Conservation (phyloP, 2,329 filamentous ascomycete species). For the Pyrenochaeta sp. region DNA sequence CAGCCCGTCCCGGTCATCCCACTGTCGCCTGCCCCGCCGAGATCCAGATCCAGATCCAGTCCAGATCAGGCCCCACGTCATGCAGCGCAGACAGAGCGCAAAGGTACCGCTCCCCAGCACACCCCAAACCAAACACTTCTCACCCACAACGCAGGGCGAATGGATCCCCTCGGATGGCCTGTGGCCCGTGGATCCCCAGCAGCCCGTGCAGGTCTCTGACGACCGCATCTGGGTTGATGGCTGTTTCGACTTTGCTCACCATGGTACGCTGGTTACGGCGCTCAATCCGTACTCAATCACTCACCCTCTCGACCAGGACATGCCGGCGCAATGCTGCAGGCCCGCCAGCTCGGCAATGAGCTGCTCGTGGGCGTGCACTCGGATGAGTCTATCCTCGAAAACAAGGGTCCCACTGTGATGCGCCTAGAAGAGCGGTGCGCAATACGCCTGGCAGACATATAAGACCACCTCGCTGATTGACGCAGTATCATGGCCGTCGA, state of each 20-base stretch:
- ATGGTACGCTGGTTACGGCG: constrained; percentile 63
- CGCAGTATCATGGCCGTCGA: constrained; percentile 83
- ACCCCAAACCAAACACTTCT: constrained; percentile 1
- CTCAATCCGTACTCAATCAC: not conserved
- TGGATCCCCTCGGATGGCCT: constrained; percentile 60
- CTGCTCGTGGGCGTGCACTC: constrained; percentile 94
- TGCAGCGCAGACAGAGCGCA: constrained; percentile 48
- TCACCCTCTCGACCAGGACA: constrained; percentile 68
- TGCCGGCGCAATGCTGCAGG: constrained; percentile 95
- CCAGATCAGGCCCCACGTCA: constrained; percentile 18
- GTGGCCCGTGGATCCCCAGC: constrained; percentile 71
- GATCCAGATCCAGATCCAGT: too few relatives aligned
- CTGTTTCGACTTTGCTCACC: constrained; percentile 99
- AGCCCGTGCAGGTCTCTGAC: constrained; percentile 64
- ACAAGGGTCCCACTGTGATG: constrained; percentile 99
- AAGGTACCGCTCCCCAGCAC: constrained; percentile 25
- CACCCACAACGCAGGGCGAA: constrained; percentile 35
- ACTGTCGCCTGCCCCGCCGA: too few relatives aligned
- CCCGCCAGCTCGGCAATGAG: constrained; percentile 86
- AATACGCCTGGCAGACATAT: constrained; percentile 16
- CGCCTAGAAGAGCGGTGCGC: constrained; percentile 80
- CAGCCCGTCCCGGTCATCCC: not conserved
- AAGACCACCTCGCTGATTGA: constrained; percentile 19
- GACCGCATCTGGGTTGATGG: constrained; percentile 97
- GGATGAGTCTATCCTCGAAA: constrained; percentile 92